Conservation (phyloP, 2,329 filamentous ascomycete genomes). For the Penicillium rolfsii region DNA sequence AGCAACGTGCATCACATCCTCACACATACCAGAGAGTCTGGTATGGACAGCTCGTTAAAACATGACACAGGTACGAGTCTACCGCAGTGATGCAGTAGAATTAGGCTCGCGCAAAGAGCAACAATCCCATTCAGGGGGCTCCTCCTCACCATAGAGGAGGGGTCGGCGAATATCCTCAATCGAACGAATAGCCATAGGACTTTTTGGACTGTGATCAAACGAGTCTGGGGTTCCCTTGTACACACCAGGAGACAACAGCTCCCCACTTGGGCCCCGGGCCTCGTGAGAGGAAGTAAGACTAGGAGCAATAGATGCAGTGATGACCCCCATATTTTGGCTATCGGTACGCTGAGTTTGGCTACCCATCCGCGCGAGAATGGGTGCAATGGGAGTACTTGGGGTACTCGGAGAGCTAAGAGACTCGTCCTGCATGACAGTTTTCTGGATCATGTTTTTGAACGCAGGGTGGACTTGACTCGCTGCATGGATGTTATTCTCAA, state of each 20-base stretch:
- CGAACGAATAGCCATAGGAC: neutral
- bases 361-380: neutral
- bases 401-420: neutral
- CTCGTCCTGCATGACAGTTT: neutral
- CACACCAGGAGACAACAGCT: neutral
- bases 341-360: neutral
- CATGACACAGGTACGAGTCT: neutral
- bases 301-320: neutral
- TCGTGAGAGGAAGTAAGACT: neutral
- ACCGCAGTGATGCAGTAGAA: neutral
- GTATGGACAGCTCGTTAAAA: neutral
- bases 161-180: neutral
- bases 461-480: constrained; percentile 1
- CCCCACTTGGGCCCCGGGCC: neutral
- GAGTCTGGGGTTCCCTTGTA: neutral
- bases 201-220: neutral
- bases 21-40: neutral
- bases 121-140: neutral
- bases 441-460: neutral
- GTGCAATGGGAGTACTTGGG: neutral
- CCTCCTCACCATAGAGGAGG: neutral
- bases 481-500: constrained; percentile 3
- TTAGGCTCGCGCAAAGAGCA: neutral
- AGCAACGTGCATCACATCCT: neutral
- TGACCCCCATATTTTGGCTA: neutral